Evolutionary conservation across 2,329 filamentous ascomycete species (phyloP).

Genomic region (Aspergillus tubingensis): DNA sequence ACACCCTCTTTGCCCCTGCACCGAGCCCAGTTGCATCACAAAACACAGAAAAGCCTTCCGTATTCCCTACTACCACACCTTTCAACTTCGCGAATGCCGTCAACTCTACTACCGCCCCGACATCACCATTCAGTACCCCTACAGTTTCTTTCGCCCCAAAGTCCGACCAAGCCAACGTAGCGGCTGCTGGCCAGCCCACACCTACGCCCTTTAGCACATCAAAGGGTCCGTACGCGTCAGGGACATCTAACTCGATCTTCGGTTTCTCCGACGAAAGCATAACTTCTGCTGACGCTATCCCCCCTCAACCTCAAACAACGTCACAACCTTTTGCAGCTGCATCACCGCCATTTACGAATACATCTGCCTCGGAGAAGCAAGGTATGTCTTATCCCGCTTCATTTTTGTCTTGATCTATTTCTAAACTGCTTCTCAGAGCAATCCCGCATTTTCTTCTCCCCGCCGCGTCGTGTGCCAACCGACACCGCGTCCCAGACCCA

Average conservation of each 20-base stretch:
- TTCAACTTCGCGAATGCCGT: constrained; percentile 10
- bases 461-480: background rate
- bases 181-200: constrained; percentile 18
- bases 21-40: background rate
- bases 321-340: background rate
- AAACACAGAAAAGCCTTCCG: background rate
- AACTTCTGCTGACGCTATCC: background rate
- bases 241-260: constrained; percentile 12
- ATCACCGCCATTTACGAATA: background rate
- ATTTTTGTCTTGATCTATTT: background rate
- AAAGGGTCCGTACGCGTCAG: constrained; percentile 11
- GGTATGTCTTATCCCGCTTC: constrained; percentile 14
- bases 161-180: constrained; percentile 7
- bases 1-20: background rate
- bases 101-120: background rate
- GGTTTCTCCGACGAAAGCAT: constrained; percentile 5
- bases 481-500: background rate
- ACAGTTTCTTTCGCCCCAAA: constrained; percentile 5
- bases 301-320: background rate
- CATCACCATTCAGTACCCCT: constrained; percentile 6
- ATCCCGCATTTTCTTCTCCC: constrained; percentile 5
- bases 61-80: background rate
- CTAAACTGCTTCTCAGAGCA: constrained; percentile 13
- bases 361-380: constrained; percentile 12
- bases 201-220: constrained; percentile 15